Conservation (phyloP, 371 early-diverging fungal genomes). For the Nematocida sp. region DNA sequence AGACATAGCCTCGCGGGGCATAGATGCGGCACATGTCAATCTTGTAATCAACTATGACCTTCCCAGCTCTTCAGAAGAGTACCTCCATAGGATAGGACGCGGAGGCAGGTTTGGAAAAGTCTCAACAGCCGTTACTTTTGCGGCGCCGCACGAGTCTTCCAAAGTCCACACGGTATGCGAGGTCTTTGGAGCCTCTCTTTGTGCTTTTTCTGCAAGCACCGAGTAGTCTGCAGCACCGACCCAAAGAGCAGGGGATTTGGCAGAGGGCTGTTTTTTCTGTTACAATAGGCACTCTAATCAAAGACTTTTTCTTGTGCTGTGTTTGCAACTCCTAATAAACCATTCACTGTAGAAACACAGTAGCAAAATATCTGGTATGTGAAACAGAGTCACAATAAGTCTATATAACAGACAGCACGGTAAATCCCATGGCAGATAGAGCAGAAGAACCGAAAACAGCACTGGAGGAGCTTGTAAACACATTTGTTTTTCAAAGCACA, state of each 20-base stretch:
- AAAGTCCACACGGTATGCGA: background rate
- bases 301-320: background rate
- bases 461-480: slow-evolving; percentile 21
- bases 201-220: no score
- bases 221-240: no score
- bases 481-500: slow-evolving; percentile 34
- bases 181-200: slow-evolving; percentile 21
- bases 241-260: no score
- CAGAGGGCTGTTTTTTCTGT: no score
- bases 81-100: slow-evolving; percentile 96
- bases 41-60: slow-evolving; percentile 99
- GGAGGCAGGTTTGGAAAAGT: slow-evolving; percentile 94
- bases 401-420: slow-evolving; percentile 1
- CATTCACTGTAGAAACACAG: slow-evolving; percentile 21
- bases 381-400: slow-evolving; percentile 45
- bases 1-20: slow-evolving; percentile 91
- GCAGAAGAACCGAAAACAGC: background rate
- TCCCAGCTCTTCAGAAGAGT: slow-evolving; percentile 91
- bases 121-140: slow-evolving; percentile 86
- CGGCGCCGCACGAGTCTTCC: slow-evolving; percentile 74
- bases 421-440: background rate
- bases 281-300: no score
- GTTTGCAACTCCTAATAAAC: background rate
- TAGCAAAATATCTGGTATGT: slow-evolving; percentile 22
- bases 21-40: slow-evolving; percentile 95